Conservation (phyloP, 208 protist genomes). For the Vickermania spadyakhi region DNA sequence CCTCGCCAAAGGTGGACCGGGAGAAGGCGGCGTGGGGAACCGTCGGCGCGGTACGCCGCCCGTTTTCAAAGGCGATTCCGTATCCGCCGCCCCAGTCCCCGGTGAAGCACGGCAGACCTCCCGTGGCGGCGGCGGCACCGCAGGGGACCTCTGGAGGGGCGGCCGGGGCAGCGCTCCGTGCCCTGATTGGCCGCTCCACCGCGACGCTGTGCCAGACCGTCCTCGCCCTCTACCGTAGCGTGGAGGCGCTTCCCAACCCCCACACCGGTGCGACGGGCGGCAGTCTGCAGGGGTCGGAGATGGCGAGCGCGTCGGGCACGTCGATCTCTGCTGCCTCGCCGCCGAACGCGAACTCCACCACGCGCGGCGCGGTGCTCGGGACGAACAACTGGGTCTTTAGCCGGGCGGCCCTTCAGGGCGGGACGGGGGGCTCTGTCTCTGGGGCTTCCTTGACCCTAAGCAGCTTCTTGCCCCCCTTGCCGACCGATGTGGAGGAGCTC, state of each 20-base stretch:
- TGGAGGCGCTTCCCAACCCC: neutral
- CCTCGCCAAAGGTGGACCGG: neutral
- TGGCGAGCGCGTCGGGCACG: neutral
- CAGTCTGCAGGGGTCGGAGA: neutral
- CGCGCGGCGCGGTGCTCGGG: neutral
- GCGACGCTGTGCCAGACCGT: neutral
- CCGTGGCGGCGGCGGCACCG: neutral
- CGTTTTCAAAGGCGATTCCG: neutral
- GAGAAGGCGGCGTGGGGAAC: constrained; percentile 1
- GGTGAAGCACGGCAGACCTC: neutral
- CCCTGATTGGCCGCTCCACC: neutral
- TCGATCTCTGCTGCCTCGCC: neutral
- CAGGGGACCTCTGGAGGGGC: neutral
- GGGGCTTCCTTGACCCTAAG: neutral
- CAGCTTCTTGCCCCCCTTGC: neutral
- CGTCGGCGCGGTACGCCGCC: neutral
- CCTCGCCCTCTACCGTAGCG: neutral
- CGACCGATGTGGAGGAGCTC: neutral
- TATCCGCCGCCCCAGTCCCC: neutral
- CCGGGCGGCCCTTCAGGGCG: neutral
- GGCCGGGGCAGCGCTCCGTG: neutral
- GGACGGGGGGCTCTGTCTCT: no score
- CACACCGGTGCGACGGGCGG: no score
- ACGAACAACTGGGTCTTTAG: neutral
- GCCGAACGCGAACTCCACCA: neutral